Percentiles rank a stretch among this genome's conserved stretches.
Conservation (phyloP, 345 rosid species). For the Crucihimalaya himalaica region DNA sequence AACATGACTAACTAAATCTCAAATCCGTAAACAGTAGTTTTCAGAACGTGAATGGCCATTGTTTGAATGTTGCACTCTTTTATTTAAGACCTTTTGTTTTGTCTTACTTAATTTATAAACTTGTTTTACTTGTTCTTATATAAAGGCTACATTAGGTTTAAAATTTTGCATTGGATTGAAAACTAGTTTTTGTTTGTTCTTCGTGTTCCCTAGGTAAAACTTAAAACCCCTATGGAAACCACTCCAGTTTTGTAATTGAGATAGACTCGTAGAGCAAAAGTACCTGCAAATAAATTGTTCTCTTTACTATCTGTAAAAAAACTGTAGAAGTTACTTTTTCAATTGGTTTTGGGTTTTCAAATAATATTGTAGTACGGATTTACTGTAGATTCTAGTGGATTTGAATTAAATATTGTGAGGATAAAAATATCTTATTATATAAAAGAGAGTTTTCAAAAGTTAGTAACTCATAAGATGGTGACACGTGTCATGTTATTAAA, state of each 20-base stretch:
- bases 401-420: too few relatives aligned
- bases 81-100: not conserved
- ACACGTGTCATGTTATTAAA: too few relatives aligned
- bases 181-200: not conserved
- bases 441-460: too few relatives aligned
- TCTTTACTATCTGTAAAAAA: too few relatives aligned
- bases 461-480: too few relatives aligned
- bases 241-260: too few relatives aligned
- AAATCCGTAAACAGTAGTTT: not conserved
- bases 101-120: not conserved
- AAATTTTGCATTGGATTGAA: not conserved
- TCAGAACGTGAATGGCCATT: not conserved
- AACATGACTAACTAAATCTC: slow-evolving; percentile 39
- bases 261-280: not conserved
- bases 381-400: too few relatives aligned
- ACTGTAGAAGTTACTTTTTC: too few relatives aligned
- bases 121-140: not conserved
- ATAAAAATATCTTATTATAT: too few relatives aligned
- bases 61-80: not conserved
- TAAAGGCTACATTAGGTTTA: not conserved
- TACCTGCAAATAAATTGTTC: not conserved
- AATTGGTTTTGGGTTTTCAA: too few relatives aligned
- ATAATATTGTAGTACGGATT: too few relatives aligned
- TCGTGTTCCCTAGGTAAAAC: not conserved
- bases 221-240: not conserved